Evolutionary conservation across 371 early-diverging fungal species (phyloP).

Genomic region (Lichtheimia ramosa): DNA sequence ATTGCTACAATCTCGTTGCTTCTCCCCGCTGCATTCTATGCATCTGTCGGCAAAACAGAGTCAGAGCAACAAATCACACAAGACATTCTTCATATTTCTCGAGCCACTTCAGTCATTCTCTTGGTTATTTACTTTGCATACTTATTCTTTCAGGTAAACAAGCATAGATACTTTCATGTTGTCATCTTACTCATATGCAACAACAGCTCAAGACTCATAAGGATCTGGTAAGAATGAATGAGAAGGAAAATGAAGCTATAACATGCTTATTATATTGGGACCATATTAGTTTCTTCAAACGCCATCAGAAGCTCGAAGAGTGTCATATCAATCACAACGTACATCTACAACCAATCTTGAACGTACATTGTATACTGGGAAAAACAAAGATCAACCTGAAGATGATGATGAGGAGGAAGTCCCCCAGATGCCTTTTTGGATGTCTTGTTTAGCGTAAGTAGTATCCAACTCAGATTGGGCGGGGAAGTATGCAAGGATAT

Average conservation of each 20-base stretch:
- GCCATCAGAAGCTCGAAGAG: slow-evolving; percentile 19
- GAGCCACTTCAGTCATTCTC: slow-evolving; percentile 73
- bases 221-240: slow-evolving; percentile 39
- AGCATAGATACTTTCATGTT: background rate
- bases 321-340: slow-evolving; percentile 10
- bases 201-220: slow-evolving; percentile 67
- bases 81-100: slow-evolving; percentile 61
- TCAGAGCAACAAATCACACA: slow-evolving; percentile 24
- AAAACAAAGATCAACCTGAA: slow-evolving; percentile 9
- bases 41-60: slow-evolving; percentile 27
- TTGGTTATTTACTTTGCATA: slow-evolving; percentile 73
- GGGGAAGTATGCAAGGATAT: background rate
- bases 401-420: slow-evolving; percentile 61
- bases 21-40: slow-evolving; percentile 79
- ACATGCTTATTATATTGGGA: background rate
- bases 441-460: slow-evolving; percentile 46
- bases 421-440: slow-evolving; percentile 55
- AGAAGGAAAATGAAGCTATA: background rate
- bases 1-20: slow-evolving; percentile 75
- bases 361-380: background rate
- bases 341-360: slow-evolving; percentile 7
- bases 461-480: slow-evolving; percentile 1
- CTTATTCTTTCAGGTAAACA: slow-evolving; percentile 69
- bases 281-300: slow-evolving; percentile 19
- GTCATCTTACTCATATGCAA: background rate